Evolutionary conservation across 441 rosid species (phyloP).

Genomic region (Pelargonium myrrhifolium): DNA sequence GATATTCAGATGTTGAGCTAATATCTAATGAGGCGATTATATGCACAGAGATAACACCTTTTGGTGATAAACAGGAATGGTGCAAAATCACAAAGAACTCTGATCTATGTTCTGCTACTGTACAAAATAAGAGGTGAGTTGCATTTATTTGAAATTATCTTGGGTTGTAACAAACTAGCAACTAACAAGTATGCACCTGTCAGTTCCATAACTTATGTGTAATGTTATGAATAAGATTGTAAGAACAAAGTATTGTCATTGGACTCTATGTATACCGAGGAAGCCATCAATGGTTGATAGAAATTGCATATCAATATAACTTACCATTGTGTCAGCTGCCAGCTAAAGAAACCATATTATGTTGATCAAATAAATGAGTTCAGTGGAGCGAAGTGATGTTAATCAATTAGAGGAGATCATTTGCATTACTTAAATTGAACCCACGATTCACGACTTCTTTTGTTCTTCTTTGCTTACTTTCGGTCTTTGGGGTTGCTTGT

Average conservation of each 20-base stretch:
- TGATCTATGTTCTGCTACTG: conserved; percentile 42
- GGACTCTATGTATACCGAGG: neutral
- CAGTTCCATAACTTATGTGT: neutral
- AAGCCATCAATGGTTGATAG: neutral
- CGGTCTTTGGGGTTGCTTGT: conserved; percentile 2
- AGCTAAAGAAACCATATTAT: neutral
- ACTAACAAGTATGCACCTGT: neutral
- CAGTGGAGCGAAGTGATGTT: neutral
- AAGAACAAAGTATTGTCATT: neutral
- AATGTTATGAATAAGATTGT: neutral
- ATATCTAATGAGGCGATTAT: conserved; percentile 46
- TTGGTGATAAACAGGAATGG: conserved; percentile 55
- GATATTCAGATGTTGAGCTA: conserved; percentile 56
- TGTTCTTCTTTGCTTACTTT: conserved; percentile 8
- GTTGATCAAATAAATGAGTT: neutral
- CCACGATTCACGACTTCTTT: neutral
- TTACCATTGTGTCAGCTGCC: neutral
- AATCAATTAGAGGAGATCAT: neutral
- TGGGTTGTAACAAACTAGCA: neutral
- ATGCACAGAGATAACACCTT: conserved; percentile 45
- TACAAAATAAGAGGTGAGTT: conserved; percentile 64
- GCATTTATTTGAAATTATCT: conserved; percentile 5
- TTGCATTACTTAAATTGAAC: conserved; percentile 2
- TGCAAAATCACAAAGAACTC: conserved; percentile 65
- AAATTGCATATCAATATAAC: neutral